Evolutionary conservation across 1,284 basidiomycete genomes (phyloP), one percentile per base, ranked within the genome.

Genomic region (Melampsora americana): DNA sequence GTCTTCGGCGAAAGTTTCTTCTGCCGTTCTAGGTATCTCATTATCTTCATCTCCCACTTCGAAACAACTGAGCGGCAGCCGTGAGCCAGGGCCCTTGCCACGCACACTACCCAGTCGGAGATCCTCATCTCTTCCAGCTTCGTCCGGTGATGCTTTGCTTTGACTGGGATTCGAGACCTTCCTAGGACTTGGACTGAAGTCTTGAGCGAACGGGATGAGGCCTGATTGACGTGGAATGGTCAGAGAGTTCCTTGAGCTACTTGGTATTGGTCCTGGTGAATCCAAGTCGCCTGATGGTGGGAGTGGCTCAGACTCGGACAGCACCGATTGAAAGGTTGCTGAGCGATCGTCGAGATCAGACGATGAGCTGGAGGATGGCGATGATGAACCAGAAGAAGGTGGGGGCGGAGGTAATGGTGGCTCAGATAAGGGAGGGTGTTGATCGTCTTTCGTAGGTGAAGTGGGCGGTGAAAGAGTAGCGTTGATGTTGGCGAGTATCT

Each of bases 401-500:
- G 61, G 61, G 20, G 61, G 61, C 18, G 69, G 69, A 14, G 70
- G 62, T 23, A 66, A 61, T 6, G 62, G 30, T 1, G 70, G 70
- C 53, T 64, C 61, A 48, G 35, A 26, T 14, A 44, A 53, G 9
- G 44, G 35, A 23, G 62, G 44, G 9, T 35, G 46, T 35, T 28
- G 53, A 56, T 56, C 20, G n/a, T 6, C 20, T 56, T 56, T 56
- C 6, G 53, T 28, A 28, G 53, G 53, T 28, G 53, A 56, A 28
- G 70, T 44, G 46, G 70, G 30, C 26, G 70, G 48, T 32, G 20
- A 53, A 5, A 72, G 30, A 28, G 70, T 65, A 5, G 70, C 61
- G 26, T 72, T 72, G 62, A 72, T 72, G 30, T 50, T 66, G 5
- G 70, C 70, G 39, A 72, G 65, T 59, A 72, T 72, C 70, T 72